Conservation (phyloP, 345 rosid species). For the Geranium rotundifolium region DNA sequence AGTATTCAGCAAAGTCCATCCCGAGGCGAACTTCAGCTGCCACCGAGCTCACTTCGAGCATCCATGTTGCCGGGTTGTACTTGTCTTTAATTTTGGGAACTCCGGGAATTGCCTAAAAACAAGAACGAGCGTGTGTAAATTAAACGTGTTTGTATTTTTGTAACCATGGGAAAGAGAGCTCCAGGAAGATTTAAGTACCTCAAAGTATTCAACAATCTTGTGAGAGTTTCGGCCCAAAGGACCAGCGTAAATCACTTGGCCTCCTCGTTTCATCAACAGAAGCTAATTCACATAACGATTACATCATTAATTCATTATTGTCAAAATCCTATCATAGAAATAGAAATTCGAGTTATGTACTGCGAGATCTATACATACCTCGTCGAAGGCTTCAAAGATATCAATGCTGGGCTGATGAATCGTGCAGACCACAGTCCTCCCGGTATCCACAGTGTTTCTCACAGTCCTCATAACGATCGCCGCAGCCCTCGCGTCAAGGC, state of each 20-base stretch:
- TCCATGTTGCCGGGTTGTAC: constrained; percentile 53
- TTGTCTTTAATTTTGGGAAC: constrained; percentile 34
- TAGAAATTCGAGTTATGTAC: background rate
- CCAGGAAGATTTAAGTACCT: constrained; percentile 15
- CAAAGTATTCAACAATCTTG: constrained; percentile 41
- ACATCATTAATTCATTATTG: background rate
- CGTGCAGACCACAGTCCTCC: constrained; percentile 79
- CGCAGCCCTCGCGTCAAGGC: constrained; percentile 83
- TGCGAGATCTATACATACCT: constrained; percentile 10
- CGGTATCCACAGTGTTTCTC: constrained; percentile 84
- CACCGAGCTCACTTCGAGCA: constrained; percentile 38
- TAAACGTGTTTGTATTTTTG: background rate
- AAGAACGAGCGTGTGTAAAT: background rate
- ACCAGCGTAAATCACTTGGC: constrained; percentile 38
- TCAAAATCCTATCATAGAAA: background rate
- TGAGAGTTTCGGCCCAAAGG: constrained; percentile 36
- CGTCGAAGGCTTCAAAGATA: constrained; percentile 85
- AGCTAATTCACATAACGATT: constrained; percentile 12
- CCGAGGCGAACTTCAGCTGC: constrained; percentile 30
- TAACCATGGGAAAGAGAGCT: background rate
- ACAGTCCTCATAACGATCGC: constrained; percentile 91
- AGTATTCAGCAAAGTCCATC: constrained; percentile 35
- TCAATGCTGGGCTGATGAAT: constrained; percentile 86
- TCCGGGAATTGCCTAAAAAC: constrained; percentile 31
- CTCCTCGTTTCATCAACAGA: constrained; percentile 49